These are phyloP conservation scores for Echria macrotheca DNA, from an alignment of 495 filamentous ascomycete species.

Conservation along the genomic window DNA sequence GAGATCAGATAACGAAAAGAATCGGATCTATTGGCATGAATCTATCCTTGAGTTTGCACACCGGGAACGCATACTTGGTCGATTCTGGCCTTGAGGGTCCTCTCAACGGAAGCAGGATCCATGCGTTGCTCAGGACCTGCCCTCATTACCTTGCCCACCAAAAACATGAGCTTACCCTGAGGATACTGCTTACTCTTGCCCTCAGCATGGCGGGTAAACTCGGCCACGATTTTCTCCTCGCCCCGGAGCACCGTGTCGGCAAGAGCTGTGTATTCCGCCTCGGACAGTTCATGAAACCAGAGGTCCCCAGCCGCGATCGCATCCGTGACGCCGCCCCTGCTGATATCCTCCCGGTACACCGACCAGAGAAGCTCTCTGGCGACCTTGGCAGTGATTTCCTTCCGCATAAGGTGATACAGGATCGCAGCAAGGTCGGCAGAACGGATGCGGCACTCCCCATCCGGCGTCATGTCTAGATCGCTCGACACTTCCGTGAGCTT, in stretches of 20 bases:
- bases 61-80: conserved; percentile 16
- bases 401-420: conserved; percentile 55
- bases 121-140: conserved; percentile 68
- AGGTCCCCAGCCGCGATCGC: conserved; percentile 63
- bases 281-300: conserved; percentile 56
- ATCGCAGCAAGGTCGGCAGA: conserved; percentile 59
- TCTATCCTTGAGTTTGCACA: neutral
- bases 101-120: conserved; percentile 67
- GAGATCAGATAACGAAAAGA: neutral
- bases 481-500: conserved; percentile 49
- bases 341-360: conserved; percentile 42
- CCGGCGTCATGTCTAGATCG: conserved; percentile 34
- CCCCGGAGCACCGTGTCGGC: conserved; percentile 45
- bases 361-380: conserved; percentile 68
- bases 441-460: conserved; percentile 48
- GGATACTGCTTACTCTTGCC: conserved; percentile 35
- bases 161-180: conserved; percentile 72
- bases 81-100: conserved; percentile 48
- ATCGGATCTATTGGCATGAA: neutral
- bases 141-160: conserved; percentile 89
- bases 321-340: conserved; percentile 43
- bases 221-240: conserved; percentile 57
- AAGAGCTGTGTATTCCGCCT: conserved; percentile 54
- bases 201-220: conserved; percentile 61
- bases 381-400: conserved; percentile 66